A percentile compares a stretch with the other conserved stretches of the same genome.
phyloP scores from a whole-genome alignment of 768 basidiomycete genomes.

The Fistulinella prunicolor region DNA sequence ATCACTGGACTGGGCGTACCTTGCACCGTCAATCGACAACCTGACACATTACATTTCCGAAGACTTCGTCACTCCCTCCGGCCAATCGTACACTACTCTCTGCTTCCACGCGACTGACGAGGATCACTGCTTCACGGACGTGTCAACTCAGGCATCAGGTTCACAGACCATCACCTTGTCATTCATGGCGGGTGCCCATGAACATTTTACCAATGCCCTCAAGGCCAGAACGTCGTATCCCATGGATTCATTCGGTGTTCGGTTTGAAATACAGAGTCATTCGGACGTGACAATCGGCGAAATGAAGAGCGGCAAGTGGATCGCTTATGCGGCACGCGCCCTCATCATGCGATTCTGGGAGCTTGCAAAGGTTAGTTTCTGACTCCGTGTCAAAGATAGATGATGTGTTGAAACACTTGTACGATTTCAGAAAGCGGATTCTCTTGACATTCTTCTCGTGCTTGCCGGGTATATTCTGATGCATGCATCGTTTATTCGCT shows the following conservation, averaged over 20 bases:
- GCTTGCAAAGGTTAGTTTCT: conserved; percentile 63
- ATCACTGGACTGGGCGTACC: conserved; percentile 37
- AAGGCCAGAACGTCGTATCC: conserved; percentile 28
- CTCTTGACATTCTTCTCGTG: conserved; percentile 92
- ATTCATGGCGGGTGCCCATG: conserved; percentile 47
- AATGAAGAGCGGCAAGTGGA: conserved; percentile 83
- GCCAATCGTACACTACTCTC: conserved; percentile 46
- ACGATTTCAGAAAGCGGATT: conserved; percentile 76
- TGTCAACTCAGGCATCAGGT: conserved; percentile 34
- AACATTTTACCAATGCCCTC: conserved; percentile 48
- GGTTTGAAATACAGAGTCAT: conserved; percentile 49
- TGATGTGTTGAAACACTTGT: conserved; percentile 11
- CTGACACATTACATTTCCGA: conserved; percentile 48
- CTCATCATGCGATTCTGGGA: conserved; percentile 82
- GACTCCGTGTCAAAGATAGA: conserved; percentile 4
- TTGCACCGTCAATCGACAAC: conserved; percentile 44
- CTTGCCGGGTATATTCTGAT: conserved; percentile 92
- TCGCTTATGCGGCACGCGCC: conserved; percentile 79
- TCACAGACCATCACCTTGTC: conserved; percentile 48
- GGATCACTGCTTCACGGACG: conserved; percentile 40
- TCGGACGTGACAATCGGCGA: conserved; percentile 56
- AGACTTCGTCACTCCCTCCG: conserved; percentile 39
- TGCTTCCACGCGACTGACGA: conserved; percentile 42
- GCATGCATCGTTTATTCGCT: conserved; percentile 91
- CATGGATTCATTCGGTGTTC: conserved; percentile 40